Percentiles rank a stretch among this genome's conserved stretches.
Conservation (phyloP, 495 filamentous ascomycete genomes). For the Xylaria scruposa region DNA sequence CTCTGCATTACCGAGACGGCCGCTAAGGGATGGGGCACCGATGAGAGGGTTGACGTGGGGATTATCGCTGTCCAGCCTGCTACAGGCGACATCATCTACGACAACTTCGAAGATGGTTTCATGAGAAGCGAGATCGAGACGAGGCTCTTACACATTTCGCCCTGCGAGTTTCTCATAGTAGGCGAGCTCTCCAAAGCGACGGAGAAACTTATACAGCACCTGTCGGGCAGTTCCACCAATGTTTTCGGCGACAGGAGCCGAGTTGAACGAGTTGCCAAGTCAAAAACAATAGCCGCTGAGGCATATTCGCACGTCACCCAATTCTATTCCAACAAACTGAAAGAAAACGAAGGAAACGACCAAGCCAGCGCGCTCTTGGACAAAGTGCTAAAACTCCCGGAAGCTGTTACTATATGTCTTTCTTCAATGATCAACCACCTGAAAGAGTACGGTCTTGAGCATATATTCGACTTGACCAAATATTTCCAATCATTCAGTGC, state of each 20-base stretch:
- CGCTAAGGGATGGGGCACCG: conserved; percentile 83
- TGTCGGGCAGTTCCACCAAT: conserved; percentile 85
- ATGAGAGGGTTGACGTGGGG: conserved; percentile 92
- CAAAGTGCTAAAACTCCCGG: conserved; percentile 83
- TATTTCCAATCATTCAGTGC: conserved; percentile 98
- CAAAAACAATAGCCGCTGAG: conserved; percentile 83
- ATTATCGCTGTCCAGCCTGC: conserved; percentile 94
- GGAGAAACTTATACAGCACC: conserved; percentile 88
- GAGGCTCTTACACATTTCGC: conserved; percentile 89
- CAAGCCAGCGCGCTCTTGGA: conserved; percentile 71
- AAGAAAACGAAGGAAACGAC: conserved; percentile 53
- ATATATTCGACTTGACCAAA: conserved; percentile 95
- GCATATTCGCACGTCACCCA: conserved; percentile 87
- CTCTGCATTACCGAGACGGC: conserved; percentile 91
- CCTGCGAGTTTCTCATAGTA: conserved; percentile 95
- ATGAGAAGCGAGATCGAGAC: conserved; percentile 98
- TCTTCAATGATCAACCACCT: conserved; percentile 97
- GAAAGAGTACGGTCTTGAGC: conserved; percentile 90
- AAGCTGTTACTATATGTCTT: conserved; percentile 87
- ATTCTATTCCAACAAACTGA: conserved; percentile 92
- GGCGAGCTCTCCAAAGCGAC: conserved; percentile 91
- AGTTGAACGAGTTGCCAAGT: conserved; percentile 77
- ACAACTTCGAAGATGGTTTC: conserved; percentile 96
- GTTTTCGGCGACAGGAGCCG: conserved; percentile 91
- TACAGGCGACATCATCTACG: conserved; percentile 95